phyloP scores from a whole-genome alignment of 192 early-diverging fungal species.

The Anaeromyces robustus region DNA sequence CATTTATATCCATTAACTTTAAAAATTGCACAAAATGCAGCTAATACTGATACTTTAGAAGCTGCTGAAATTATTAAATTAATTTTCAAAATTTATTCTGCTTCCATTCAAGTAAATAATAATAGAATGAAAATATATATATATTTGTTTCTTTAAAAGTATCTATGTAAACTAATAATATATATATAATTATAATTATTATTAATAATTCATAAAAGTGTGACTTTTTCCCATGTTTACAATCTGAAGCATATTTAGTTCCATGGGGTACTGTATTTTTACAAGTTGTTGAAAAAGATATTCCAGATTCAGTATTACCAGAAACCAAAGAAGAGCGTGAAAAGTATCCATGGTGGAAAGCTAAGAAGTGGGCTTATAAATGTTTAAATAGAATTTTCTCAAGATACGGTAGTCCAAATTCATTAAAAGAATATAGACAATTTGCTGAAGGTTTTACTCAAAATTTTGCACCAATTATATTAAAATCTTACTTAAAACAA shows the following conservation, averaged over 20 bases:
- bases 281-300: slow-evolving; percentile 50
- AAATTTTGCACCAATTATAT: slow-evolving; percentile 81
- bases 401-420: slow-evolving; percentile 11
- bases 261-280: slow-evolving; percentile 82
- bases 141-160: no score
- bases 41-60: slow-evolving; percentile 43
- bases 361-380: slow-evolving; percentile 86
- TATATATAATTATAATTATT: background rate
- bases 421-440: slow-evolving; percentile 20
- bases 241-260: slow-evolving; percentile 51
- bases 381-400: slow-evolving; percentile 72
- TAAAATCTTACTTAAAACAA: slow-evolving; percentile 69
- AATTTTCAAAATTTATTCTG: slow-evolving; percentile 66
- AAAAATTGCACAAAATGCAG: slow-evolving; percentile 50
- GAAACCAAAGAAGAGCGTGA: slow-evolving; percentile 50
- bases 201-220: slow-evolving; percentile 1
- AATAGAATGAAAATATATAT: no score
- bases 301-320: slow-evolving; percentile 28
- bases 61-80: slow-evolving; percentile 74
- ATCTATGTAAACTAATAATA: no score
- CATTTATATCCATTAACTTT: slow-evolving; percentile 63
- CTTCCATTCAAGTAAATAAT: slow-evolving; percentile 36
- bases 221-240: slow-evolving; percentile 39
- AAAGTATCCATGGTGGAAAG: slow-evolving; percentile 77
- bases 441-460: slow-evolving; percentile 76